Evolutionary conservation across 1,139 yeast genomes (phyloP).

Genomic region (Kodamaea anthophila): DNA sequence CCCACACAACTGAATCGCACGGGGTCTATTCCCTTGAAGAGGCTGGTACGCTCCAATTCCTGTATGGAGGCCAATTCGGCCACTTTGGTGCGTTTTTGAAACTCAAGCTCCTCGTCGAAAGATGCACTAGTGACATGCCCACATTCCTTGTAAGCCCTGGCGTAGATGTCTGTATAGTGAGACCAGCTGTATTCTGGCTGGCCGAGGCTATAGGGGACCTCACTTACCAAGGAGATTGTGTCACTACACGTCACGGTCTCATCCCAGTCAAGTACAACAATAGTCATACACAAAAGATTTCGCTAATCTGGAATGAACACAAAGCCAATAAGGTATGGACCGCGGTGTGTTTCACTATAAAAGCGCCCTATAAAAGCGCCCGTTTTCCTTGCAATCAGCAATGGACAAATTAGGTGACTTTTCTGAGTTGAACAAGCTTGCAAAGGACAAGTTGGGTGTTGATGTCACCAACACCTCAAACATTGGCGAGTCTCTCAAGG

Average conservation of each 20-base stretch:
- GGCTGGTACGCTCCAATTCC: slow-evolving; percentile 32
- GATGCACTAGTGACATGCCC: slow-evolving; percentile 1
- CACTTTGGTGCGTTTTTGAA: slow-evolving; percentile 36
- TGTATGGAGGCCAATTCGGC: slow-evolving; percentile 50
- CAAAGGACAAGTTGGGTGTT: slow-evolving; percentile 9
- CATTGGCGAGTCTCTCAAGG: slow-evolving; percentile 8
- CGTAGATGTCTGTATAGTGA: slow-evolving; percentile 42
- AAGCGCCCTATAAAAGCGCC: too few relatives aligned
- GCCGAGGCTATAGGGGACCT: slow-evolving; percentile 40
- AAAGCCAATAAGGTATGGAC: too few relatives aligned
- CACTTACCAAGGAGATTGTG: slow-evolving; percentile 49
- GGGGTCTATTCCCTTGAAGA: slow-evolving; percentile 41
- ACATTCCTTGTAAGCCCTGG: slow-evolving; percentile 24
- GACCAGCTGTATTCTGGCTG: slow-evolving; percentile 32
- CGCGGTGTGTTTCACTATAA: too few relatives aligned
- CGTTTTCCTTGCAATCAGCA: neutral
- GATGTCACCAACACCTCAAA: slow-evolving; percentile 8
- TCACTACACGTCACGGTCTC: slow-evolving; percentile 59
- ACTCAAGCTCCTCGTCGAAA: slow-evolving; percentile 29
- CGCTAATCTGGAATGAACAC: too few relatives aligned
- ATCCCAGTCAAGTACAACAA: slow-evolving; percentile 61
- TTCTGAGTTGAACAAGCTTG: slow-evolving; percentile 3
- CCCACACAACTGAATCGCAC: slow-evolving; percentile 30
- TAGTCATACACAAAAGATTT: too few relatives aligned
- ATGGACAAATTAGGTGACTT: slow-evolving; percentile 2